Base-by-base conservation (phyloP, 371 early-diverging fungal genomes). In the Rhizopus microsporus region DNA sequence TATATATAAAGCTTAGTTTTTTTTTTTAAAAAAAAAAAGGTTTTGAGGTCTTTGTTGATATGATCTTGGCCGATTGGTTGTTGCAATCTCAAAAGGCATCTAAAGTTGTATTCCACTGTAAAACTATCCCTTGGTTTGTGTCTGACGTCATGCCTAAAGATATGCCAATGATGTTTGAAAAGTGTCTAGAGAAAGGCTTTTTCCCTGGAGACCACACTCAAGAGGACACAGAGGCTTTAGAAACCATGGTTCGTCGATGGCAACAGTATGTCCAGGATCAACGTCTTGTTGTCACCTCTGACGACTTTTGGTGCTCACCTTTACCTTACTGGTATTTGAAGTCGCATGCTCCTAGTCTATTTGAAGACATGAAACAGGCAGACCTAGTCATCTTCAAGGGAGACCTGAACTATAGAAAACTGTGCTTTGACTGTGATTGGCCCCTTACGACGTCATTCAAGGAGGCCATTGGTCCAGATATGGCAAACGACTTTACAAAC, bases 381-480 rank as follows among this genome's bases (percentile, higher is more conserved):
- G 77, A 84, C 23, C 56, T 94, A 23, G 77, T 92, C 35, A 80
- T 98, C 13, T 96, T 93, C 68, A 98, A 98, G 71, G 98, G 98
- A 33, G 98, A 98, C 63, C 68, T 98, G 62, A 98, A 98, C 78
- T 98, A 91, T 71, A 84, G 98, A 57, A 98, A 98, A 68, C 76
- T 95, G 15, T 86, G 90, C 4, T 92, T 91, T 73, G 96, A 96
- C 63, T 88, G 90, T 67, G 76, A 87, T 31, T 96, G 94, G 93
- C 84, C 87, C 0, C 74, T 83, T 0, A 85, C 87, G 0, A 94
- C 93, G 2, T 83, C 92, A 3, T 95, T 98, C 65, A 65, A 50
- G 31, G 82, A 84, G 8, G 95, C 95, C 0, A 87, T 95, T 56
- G 97, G 97, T 0, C 80, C 86, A 3, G 63, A 86, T 34, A 68